phyloP scores from a whole-genome alignment of 352 stramenopile species.

The Phytophthora cactorum region DNA sequence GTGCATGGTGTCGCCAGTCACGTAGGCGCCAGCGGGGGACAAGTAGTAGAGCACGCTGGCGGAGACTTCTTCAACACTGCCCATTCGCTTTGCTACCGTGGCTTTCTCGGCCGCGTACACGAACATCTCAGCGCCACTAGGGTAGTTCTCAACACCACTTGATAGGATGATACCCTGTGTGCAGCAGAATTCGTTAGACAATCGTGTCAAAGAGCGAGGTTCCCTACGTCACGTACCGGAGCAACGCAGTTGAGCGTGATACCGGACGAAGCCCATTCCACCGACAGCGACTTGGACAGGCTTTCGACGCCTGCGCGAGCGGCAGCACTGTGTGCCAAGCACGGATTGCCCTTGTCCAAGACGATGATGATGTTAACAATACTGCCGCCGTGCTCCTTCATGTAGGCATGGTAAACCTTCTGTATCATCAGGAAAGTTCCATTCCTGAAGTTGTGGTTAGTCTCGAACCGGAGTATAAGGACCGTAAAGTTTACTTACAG shows the following conservation, averaged over 20 bases:
- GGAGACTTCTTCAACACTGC: slow-evolving; percentile 91
- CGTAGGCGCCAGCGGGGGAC: slow-evolving; percentile 87
- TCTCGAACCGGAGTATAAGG: background rate
- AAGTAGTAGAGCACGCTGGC: slow-evolving; percentile 90
- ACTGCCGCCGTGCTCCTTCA: slow-evolving; percentile 91
- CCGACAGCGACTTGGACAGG: slow-evolving; percentile 91
- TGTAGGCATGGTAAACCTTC: slow-evolving; percentile 91
- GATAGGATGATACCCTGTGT: slow-evolving; percentile 45
- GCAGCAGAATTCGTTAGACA: background rate
- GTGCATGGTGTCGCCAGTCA: slow-evolving; percentile 88
- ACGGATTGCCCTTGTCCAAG: slow-evolving; percentile 92
- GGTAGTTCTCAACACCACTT: slow-evolving; percentile 87
- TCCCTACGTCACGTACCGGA: slow-evolving; percentile 51
- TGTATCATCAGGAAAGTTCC: slow-evolving; percentile 94
- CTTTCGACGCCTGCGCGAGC: slow-evolving; percentile 92
- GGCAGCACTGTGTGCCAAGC: slow-evolving; percentile 86
- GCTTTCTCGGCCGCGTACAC: slow-evolving; percentile 74
- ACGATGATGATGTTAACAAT: slow-evolving; percentile 96
- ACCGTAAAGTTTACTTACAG: slow-evolving; percentile 43
- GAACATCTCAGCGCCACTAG: slow-evolving; percentile 80
- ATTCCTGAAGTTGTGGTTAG: slow-evolving; percentile 31
- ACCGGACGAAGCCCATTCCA: slow-evolving; percentile 92
- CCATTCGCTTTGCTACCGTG: slow-evolving; percentile 85
- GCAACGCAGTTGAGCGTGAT: slow-evolving; percentile 93
- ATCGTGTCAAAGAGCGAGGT: background rate